Base-by-base conservation (phyloP, 495 filamentous ascomycete species). In the Tricharina praecox region DNA sequence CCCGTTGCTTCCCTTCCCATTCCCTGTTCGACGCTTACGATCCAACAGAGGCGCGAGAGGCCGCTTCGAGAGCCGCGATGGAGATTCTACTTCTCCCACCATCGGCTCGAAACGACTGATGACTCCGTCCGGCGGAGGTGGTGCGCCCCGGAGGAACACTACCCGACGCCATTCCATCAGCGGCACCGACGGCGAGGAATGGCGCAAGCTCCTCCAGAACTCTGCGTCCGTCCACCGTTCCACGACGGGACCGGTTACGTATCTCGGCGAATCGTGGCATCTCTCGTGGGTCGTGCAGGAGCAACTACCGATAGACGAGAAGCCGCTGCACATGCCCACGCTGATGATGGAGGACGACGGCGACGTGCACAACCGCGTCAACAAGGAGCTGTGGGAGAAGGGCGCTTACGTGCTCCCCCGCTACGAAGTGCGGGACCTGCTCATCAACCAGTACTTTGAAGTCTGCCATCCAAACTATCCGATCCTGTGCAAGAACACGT, bases 251-350 rank as follows among this genome's bases (percentile, higher is more conserved):
- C 49, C 48, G 10, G 28, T 53, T 13, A 50, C 51, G 16, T 53
- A 53, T 33, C 30, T 53, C 15, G 51, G 48, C n/a, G 51, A 53
- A 46, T 38, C 38, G 4, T 53, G 51, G 51, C 51, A 53, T 41
- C 25, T 53, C 25, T 25, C 36, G 10, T 53, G 51, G 51, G 51
- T 41, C 3, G 37, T 51, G 1, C 33, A 48, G 18, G 33, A 25
- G 21, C 38, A 45, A 11, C 19, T 28, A 18, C 26, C 41, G 13
- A 25, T 2, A 11, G 48, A 48, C 16, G 23, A 15, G 5, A 20
- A 47, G 9, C 48, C 51, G 3, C 23, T 50, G 18, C 51, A 53
- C 13, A 23, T 43, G 24, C 48, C 48, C n/a, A 45, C 21, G 8
- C 26, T 49, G 13, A 30, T 46, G 13, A 37, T 51, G 32, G 24